Evolutionary conservation across 2,329 filamentous ascomycete species (phyloP), one percentile per base, ranked within the genome.

Genomic region (Fusarium virguliforme): DNA sequence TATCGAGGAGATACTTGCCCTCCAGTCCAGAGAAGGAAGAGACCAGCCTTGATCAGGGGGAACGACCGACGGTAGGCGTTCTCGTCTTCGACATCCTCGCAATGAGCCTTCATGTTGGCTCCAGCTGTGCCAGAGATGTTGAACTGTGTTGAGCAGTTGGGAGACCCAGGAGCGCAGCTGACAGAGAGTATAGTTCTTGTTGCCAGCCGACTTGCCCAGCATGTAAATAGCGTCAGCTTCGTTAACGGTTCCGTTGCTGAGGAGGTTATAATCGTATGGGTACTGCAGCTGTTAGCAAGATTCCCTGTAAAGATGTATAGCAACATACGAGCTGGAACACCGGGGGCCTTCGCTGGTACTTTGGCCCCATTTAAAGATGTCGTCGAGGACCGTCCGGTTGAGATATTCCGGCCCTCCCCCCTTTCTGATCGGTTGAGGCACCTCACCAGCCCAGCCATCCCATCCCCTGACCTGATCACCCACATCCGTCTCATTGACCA

Each of bases 321-420:
- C 2, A 64, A 83, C 79, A 79, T 80, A 81, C 85, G 54, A 84
- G 76, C 62, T 75, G 81, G 70, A 88, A 91, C 6, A 87, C 83
- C 0, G 86, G 90, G 7, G 87, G 86, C 1, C 81, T 79, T 40
- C 89, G 83, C 1, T 77, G 67, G 58, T 88, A 84, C 34, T 84
- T 79, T 1, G 83, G 74, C 0, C 89, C 88, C 92, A 94, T 9
- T 84, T 83, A 73, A 95, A 95, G 1, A 94, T 81, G 3, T 92
- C 86, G 72, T 95, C 92, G 0, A 94, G 88, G 0, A 82, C 85
- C 0, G 89, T 92, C 10, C 79, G 78, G 67, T 90, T 90, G 1
- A 86, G 75, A 78, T 81, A 89, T 3, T 83, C 74, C 0, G 38
- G 10, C 13, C 70, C 59, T 4, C 71, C 70, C 12, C 71, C 58